Evolutionary conservation across 1,284 basidiomycete species (phyloP), one percentile per base, ranked within the genome.

Genomic region (Laetiporus sulphureus): DNA sequence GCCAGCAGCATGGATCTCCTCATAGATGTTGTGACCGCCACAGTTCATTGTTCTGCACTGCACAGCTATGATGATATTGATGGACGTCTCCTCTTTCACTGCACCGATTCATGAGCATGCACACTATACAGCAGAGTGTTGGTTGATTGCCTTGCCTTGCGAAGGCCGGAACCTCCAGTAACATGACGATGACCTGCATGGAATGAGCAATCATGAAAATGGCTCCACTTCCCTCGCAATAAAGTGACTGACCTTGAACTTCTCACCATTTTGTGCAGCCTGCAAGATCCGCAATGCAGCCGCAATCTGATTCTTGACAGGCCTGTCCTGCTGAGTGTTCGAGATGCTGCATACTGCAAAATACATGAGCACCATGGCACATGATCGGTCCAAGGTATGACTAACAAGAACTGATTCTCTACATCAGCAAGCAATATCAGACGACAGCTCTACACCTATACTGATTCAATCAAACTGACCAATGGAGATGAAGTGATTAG

Each of bases 351-450:
- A n/a, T 38, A 20, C 25, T n/a, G 7, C 8, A 6, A 13, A 19
- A 5, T 5, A 32, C 10, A 3, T 4, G 31, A 19, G 16, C 5
- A 38, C 12, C 5, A 4, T 4, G 2, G 4, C 11, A 11, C 5
- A 30, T n/a, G n/a, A n/a, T n/a, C n/a, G n/a, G 15, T 21, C 13
- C 21, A 13, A 13, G 7, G 5, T 10, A 31, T n/a, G 5, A 71
- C 87, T 64, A 53, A 91, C 87, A 92, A 95, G 69, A 94, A 95
- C 60, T 95, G 91, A 56, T 96, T 95, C 66, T 95, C 90, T 85
- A 52, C 36, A 34, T 22, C 8, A 6, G n/a, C n/a, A 21, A 34
- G 20, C 24, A 7, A 39, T 21, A 20, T 12, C 6, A 42, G 31
- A 21, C 12, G 35, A 21, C 23, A 27, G 21, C 6, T 25, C 3